phyloP scores from a whole-genome alignment of 139 green algal genomes.

The Yamagishiella unicocca region DNA sequence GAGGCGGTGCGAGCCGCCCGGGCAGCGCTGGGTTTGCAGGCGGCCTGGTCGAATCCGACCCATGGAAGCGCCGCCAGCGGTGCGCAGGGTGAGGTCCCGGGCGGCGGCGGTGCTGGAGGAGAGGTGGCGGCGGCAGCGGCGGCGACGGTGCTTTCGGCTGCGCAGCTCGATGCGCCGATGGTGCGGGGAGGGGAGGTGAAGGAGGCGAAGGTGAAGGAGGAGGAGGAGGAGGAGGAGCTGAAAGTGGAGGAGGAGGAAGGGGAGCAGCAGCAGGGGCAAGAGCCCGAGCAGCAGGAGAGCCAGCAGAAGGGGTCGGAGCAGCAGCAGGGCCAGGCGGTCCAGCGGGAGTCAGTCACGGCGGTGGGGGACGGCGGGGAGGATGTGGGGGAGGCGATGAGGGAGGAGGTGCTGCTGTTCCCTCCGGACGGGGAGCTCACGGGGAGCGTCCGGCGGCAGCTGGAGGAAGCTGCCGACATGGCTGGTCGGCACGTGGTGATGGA shows the following conservation, averaged over 20 bases:
- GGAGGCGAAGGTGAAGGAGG: background rate
- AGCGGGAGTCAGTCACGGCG: too few species aligned
- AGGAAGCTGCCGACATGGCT: background rate
- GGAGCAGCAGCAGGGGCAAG: background rate
- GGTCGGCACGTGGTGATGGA: background rate
- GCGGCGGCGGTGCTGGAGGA: too few species aligned
- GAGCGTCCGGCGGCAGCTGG: constrained; percentile 3
- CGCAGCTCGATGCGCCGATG: background rate
- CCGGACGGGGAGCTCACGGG: background rate
- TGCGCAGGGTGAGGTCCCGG: too few species aligned
- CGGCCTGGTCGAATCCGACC: background rate
- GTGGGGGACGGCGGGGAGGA: too few species aligned
- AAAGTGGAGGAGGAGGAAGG: background rate
- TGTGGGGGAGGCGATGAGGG: background rate
- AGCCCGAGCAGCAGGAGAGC: background rate
- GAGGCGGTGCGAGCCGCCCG: background rate
- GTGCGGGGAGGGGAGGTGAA: background rate
- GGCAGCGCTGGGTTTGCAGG: background rate
- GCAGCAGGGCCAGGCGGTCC: background rate
- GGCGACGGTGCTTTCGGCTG: background rate
- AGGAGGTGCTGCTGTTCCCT: constrained; percentile 5
- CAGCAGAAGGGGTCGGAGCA: background rate
- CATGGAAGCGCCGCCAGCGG: background rate
- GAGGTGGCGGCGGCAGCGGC: background rate
- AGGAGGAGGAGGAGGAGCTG: background rate